Conservation (phyloP, 345 rosid species). For the Turnera subulata region DNA sequence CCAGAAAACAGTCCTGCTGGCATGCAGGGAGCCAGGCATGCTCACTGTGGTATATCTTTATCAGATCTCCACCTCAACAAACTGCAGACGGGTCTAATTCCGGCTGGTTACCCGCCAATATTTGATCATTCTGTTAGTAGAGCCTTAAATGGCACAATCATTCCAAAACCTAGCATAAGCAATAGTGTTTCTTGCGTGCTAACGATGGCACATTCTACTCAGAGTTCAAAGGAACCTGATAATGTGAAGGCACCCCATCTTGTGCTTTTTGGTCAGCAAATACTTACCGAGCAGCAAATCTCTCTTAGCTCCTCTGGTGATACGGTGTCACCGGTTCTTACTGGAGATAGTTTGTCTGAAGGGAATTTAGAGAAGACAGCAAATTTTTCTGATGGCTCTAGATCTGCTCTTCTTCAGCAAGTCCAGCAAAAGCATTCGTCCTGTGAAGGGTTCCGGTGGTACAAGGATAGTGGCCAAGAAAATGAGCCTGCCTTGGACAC, state of each 20-base stretch:
- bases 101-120: slow-evolving; percentile 29
- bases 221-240: slow-evolving; percentile 13
- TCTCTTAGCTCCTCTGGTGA: slow-evolving; percentile 37
- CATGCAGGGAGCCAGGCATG: slow-evolving; percentile 45
- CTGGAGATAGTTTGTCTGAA: slow-evolving; percentile 20
- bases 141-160: slow-evolving; percentile 23
- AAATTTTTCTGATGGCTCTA: slow-evolving; percentile 15
- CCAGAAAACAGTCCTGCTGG: slow-evolving; percentile 30
- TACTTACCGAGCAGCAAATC: slow-evolving; percentile 32
- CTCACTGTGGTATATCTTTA: slow-evolving; percentile 27
- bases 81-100: slow-evolving; percentile 20
- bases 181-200: slow-evolving; percentile 44
- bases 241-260: slow-evolving; percentile 17
- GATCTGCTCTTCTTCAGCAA: slow-evolving; percentile 27
- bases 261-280: slow-evolving; percentile 26
- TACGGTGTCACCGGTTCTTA: slow-evolving; percentile 25
- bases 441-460: slow-evolving; percentile 33
- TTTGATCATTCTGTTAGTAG: slow-evolving; percentile 34
- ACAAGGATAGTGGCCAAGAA: slow-evolving; percentile 31
- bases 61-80: slow-evolving; percentile 26
- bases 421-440: slow-evolving; percentile 29
- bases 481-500: slow-evolving; percentile 29
- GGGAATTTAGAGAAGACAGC: slow-evolving; percentile 15
- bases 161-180: slow-evolving; percentile 31
- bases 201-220: slow-evolving; percentile 40